These are phyloP conservation scores for Byssoonygena ceratinophila DNA, from an alignment of 2,329 filamentous ascomycete genomes.

Conservation along the genomic window DNA sequence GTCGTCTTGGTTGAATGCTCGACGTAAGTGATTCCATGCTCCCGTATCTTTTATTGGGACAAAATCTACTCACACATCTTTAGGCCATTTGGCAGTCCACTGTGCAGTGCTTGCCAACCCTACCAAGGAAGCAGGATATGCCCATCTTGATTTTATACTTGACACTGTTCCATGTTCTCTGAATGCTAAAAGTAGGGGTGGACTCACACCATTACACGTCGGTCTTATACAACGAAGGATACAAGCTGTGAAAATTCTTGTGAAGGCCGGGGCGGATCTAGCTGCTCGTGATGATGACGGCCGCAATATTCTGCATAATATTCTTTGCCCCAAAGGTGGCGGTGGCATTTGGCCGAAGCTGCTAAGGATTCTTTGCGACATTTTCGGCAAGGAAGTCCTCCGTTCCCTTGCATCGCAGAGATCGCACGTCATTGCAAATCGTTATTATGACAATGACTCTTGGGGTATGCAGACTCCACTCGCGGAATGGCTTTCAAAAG, in stretches of 20 bases:
- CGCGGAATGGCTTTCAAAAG: constrained; percentile 1
- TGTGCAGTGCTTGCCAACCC: constrained; percentile 48
- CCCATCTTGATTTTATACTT: constrained; percentile 43
- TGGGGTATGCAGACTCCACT: constrained; percentile 14
- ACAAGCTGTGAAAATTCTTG: constrained; percentile 45
- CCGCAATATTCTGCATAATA: constrained; percentile 59
- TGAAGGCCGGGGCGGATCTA: constrained; percentile 60
- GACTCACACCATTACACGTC: constrained; percentile 55
- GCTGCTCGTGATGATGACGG: constrained; percentile 50
- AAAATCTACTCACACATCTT: not conserved
- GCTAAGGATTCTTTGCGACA: not conserved
- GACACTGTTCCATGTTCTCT: constrained; percentile 51
- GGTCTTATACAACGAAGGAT: constrained; percentile 45
- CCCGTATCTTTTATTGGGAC: not conserved
- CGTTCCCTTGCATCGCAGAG: constrained; percentile 12
- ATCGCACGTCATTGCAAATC: not conserved
- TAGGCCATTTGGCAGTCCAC: constrained; percentile 50
- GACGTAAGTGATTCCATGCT: constrained; percentile 39
- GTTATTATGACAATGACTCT: not conserved
- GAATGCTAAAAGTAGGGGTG: constrained; percentile 43
- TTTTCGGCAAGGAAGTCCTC: constrained; percentile 12
- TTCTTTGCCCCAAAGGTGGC: constrained; percentile 29
- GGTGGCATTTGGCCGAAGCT: not conserved
- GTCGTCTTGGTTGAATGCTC: constrained; percentile 35
- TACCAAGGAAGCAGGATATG: not conserved